phyloP scores from a whole-genome alignment of 2,329 filamentous ascomycete species.

The Golovinomyces cichoracearum region DNA sequence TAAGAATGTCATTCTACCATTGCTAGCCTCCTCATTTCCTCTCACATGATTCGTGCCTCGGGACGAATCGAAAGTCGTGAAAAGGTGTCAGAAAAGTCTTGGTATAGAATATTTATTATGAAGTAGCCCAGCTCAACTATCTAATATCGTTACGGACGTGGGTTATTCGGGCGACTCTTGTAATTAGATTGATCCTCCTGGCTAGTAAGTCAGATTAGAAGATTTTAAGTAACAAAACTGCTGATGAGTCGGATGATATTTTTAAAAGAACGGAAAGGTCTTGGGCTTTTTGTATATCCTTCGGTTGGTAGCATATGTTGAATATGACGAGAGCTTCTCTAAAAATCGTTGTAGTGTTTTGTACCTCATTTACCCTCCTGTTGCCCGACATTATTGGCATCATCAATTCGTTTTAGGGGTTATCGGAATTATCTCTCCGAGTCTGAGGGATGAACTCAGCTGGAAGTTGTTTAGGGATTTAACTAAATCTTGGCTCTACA shows the following conservation, averaged over 20 bases:
- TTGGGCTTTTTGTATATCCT: background rate
- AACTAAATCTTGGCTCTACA: background rate
- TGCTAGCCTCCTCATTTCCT: background rate
- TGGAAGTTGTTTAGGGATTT: background rate
- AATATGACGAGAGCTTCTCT: background rate
- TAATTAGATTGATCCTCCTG: background rate
- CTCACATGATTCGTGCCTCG: background rate
- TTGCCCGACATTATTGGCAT: background rate
- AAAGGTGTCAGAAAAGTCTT: background rate
- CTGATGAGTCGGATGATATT: background rate
- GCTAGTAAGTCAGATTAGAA: background rate
- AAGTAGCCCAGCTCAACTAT: background rate
- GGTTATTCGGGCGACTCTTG: background rate
- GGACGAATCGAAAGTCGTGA: background rate
- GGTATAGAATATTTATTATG: background rate
- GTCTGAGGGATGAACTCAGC: background rate
- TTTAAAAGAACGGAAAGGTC: background rate
- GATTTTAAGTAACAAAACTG: background rate
- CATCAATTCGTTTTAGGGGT: background rate
- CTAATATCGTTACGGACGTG: background rate
- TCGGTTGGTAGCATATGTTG: background rate
- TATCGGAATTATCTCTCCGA: background rate
- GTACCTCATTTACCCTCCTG: background rate
- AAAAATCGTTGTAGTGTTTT: background rate
- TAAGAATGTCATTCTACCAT: background rate